Conservation (phyloP, 1,139 yeast species). For the Taphrina deformans region DNA sequence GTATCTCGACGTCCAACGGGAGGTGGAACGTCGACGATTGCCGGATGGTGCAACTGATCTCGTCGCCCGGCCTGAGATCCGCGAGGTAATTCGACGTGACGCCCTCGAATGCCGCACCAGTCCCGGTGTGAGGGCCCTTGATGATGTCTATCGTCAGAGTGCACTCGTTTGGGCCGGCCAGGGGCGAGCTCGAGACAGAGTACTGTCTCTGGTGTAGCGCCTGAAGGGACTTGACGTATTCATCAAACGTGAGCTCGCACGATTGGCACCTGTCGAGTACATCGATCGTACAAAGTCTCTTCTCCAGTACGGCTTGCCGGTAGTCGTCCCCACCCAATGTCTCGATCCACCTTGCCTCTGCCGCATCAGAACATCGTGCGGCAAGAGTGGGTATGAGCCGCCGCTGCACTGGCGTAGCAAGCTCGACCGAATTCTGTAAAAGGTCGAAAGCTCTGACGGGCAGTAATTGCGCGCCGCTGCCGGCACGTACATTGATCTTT, state of each 20-base stretch:
- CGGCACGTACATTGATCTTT: conserved; percentile 22
- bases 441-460: conserved; percentile 27
- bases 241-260: conserved; percentile 23
- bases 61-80: conserved; percentile 24
- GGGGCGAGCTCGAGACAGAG: conserved; percentile 32
- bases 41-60: conserved; percentile 25
- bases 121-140: conserved; percentile 19
- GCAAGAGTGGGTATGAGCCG: conserved; percentile 14
- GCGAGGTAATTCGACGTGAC: conserved; percentile 30
- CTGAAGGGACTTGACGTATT: conserved; percentile 21
- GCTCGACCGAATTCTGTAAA: conserved; percentile 20
- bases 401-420: conserved; percentile 23
- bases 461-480: background rate
- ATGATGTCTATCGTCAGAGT: conserved; percentile 30
- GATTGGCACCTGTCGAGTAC: conserved; percentile 25
- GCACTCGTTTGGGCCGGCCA: conserved; percentile 16
- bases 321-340: conserved; percentile 29
- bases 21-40: conserved; percentile 26
- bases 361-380: conserved; percentile 1
- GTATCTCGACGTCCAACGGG: conserved; percentile 21
- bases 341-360: conserved; percentile 21
- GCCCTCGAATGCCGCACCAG: conserved; percentile 19
- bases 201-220: conserved; percentile 28
- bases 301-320: conserved; percentile 16
- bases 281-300: conserved; percentile 27